Evolutionary conservation across 176 grass and related monocot genomes (phyloP).

Genomic region (Poa pratensis): DNA sequence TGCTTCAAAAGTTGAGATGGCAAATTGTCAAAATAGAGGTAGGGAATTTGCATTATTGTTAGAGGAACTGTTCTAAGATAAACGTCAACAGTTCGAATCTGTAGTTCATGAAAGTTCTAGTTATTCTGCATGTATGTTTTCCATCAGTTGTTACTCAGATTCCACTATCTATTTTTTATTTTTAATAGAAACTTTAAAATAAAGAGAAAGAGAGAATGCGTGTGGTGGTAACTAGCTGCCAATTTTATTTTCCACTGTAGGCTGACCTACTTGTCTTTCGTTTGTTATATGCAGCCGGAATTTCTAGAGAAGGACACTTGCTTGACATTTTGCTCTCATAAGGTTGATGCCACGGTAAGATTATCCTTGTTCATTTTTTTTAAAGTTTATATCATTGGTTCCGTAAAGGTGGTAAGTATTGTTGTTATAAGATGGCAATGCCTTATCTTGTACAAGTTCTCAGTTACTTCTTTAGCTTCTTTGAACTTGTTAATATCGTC

Average conservation of each 20-base stretch:
- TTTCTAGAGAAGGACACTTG: constrained; percentile 75
- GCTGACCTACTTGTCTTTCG: constrained; percentile 23
- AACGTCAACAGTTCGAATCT: background rate
- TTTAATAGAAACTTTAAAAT: constrained; percentile 5
- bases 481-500: constrained; percentile 47
- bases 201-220: background rate
- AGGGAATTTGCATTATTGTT: constrained; percentile 1
- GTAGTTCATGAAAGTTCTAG: constrained; percentile 17
- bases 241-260: background rate
- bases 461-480: constrained; percentile 15
- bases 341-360: constrained; percentile 75
- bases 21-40: background rate
- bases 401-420: background rate
- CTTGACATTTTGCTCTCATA: constrained; percentile 79
- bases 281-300: constrained; percentile 67
- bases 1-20: constrained; percentile 1
- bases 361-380: constrained; percentile 16
- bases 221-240: constrained; percentile 9
- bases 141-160: constrained; percentile 29
- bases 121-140: constrained; percentile 16
- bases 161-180: constrained; percentile 10
- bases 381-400: background rate
- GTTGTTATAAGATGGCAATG: constrained; percentile 4
- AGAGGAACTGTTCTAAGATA: background rate
- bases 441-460: constrained; percentile 4